phyloP scores from a whole-genome alignment of 2,329 filamentous ascomycete species.

The Ascochyta viciae-villosae region DNA sequence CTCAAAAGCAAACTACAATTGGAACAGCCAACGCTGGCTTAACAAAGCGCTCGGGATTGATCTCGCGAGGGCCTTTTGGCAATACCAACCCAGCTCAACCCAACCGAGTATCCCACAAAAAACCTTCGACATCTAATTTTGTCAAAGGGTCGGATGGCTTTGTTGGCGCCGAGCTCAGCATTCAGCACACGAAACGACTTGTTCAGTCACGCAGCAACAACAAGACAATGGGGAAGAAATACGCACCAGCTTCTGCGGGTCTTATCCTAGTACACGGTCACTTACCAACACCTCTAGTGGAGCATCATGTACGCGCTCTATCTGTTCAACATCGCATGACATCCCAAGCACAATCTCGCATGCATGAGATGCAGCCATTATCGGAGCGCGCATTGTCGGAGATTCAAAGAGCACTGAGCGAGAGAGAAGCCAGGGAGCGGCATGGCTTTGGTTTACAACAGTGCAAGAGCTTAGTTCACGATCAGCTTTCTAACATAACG shows the following conservation, averaged over 20 bases:
- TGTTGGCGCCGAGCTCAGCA: conserved; percentile 15
- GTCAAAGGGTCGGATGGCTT: conserved; percentile 21
- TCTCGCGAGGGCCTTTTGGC: neutral
- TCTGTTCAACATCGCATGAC: neutral
- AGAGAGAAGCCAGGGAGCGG: neutral
- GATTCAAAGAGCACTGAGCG: neutral
- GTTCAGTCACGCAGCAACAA: neutral
- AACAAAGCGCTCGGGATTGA: neutral
- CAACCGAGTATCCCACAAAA: neutral
- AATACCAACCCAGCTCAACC: neutral
- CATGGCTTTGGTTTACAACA: too few species aligned
- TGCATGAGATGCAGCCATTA: neutral
- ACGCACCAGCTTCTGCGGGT: neutral
- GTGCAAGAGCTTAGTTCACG: neutral
- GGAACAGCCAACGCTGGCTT: neutral
- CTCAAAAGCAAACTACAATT: neutral
- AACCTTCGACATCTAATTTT: neutral
- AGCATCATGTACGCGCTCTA: neutral
- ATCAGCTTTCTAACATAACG: conserved; percentile 21
- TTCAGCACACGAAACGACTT: neutral
- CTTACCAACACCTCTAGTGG: conserved; percentile 10
- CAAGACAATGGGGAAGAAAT: neutral
- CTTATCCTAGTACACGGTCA: conserved; percentile 16
- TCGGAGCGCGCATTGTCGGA: neutral
- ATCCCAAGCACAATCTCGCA: too few species aligned